Base-by-base conservation (phyloP, 2,329 filamentous ascomycete species). In the Lecanicillium sp. region DNA sequence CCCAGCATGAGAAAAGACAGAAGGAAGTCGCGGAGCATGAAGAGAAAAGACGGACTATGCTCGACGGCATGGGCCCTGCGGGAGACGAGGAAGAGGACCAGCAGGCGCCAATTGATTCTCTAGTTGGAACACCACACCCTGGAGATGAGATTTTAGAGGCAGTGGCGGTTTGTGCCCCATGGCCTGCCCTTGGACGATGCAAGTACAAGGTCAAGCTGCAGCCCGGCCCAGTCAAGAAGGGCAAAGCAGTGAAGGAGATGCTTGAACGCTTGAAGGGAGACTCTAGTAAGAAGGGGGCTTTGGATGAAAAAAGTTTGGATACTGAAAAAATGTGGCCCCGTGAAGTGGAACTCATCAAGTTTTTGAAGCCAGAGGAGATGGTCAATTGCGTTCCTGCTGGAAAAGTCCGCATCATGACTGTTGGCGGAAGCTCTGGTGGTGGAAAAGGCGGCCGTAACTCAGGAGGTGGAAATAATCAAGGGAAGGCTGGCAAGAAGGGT, bases 131-230 rank as follows among this genome's bases (percentile, higher is more conserved):
- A 1, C 87, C 90, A 0, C 70, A 88, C 2, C 76, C 83, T 0
- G 90, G 89, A 11, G 93, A 98, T 62, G 88, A 95, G 62, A 84
- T 91, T 29, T 67, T 91, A 8, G 82, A 85, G 56, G 74, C 71
- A 0, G 69, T 86, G 2, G 77, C 80, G 1, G 68, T 85, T 3
- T 85, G 83, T 58, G 83, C 78, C 4, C 83, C 83, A 2, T 86
- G 81, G 74, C 69, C 66, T 20, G 81, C 83, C 2, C 67, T 86
- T 55, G 73, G 67, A 2, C 79, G 78, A 48, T 87, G 86, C 68
- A 96, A 96, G 68, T 97, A 96, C 73, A 94, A 94, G 67, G 87
- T 84, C 46, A 98, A 98, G 72, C 67, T 98, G 58, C 93, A 97
- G 67, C 93, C 93, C 0, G 93, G 93, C 0, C 69, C 82, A 0